These are phyloP conservation scores for Phoma herbarum DNA, from an alignment of 2,329 filamentous ascomycete genomes.

Conservation along the genomic window DNA sequence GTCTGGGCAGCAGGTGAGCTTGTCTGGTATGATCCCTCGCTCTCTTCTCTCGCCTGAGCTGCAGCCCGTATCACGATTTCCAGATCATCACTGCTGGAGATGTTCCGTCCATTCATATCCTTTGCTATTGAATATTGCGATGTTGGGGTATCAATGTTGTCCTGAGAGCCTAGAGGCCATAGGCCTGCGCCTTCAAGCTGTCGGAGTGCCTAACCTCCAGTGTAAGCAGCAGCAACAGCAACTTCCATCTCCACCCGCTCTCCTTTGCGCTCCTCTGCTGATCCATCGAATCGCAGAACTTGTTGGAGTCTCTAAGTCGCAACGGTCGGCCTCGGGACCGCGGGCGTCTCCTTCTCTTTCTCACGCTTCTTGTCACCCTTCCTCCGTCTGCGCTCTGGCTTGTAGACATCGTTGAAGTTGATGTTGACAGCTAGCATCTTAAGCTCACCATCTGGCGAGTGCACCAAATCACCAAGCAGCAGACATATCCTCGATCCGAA, in stretches of 20 bases:
- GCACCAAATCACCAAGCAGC: constrained; percentile 86
- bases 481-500: constrained; percentile 82
- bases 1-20: background rate
- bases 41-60: background rate
- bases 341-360: constrained; percentile 43
- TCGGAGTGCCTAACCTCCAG: constrained; percentile 7
- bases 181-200: constrained; percentile 11
- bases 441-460: constrained; percentile 95
- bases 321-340: constrained; percentile 2
- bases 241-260: background rate
- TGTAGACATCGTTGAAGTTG: constrained; percentile 99
- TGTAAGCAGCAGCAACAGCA: background rate
- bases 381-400: constrained; percentile 73
- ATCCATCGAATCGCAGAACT: background rate
- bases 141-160: constrained; percentile 13
- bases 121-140: background rate
- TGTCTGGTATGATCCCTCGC: background rate
- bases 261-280: background rate
- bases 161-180: background rate
- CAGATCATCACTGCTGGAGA: background rate
- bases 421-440: constrained; percentile 94
- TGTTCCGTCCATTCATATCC: background rate
- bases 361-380: constrained; percentile 41
- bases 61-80: background rate
- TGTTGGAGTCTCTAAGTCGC: constrained; percentile 19